phyloP scores from a whole-genome alignment of 805 yeast genomes.

The Kurtzmaniella cleridarum region DNA sequence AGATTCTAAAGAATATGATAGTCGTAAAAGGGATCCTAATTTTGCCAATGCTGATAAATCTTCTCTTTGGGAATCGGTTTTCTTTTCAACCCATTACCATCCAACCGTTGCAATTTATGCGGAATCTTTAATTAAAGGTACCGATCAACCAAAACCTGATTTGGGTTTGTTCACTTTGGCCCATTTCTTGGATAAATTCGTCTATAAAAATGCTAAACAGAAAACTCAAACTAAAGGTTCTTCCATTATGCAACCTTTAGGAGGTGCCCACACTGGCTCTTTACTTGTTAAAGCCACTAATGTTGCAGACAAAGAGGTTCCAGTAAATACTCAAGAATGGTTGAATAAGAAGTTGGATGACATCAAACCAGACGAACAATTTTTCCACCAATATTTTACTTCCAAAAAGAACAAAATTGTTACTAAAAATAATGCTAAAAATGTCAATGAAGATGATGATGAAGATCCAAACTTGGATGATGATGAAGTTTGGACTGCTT shows the following conservation, averaged over 20 bases:
- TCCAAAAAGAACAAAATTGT: constrained; percentile 43
- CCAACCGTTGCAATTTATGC: constrained; percentile 89
- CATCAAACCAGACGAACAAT: constrained; percentile 80
- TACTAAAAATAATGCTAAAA: constrained; percentile 15
- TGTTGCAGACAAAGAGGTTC: constrained; percentile 39
- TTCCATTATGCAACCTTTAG: constrained; percentile 96
- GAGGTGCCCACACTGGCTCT: constrained; percentile 73
- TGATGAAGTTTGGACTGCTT: constrained; percentile 76
- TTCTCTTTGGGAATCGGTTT: constrained; percentile 81
- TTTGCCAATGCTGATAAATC: constrained; percentile 80
- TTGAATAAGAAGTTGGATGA: constrained; percentile 53
- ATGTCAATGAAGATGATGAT: constrained; percentile 24
- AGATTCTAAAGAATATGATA: constrained; percentile 51
- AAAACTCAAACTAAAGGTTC: constrained; percentile 72
- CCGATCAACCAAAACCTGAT: constrained; percentile 70
- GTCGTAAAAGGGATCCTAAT: constrained; percentile 88
- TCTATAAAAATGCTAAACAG: constrained; percentile 85
- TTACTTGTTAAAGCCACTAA: constrained; percentile 62
- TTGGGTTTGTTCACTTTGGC: constrained; percentile 79
- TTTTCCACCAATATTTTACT: constrained; percentile 81
- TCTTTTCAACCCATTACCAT: constrained; percentile 77
- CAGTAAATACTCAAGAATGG: constrained; percentile 88
- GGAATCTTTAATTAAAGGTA: constrained; percentile 49
- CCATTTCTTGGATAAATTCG: constrained; percentile 93
- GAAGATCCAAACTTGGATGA: constrained; percentile 50